Evolutionary conservation across 805 yeast species (phyloP), one percentile per base, ranked within the genome.

Genomic region (Wickerhamiella qilinensis): DNA sequence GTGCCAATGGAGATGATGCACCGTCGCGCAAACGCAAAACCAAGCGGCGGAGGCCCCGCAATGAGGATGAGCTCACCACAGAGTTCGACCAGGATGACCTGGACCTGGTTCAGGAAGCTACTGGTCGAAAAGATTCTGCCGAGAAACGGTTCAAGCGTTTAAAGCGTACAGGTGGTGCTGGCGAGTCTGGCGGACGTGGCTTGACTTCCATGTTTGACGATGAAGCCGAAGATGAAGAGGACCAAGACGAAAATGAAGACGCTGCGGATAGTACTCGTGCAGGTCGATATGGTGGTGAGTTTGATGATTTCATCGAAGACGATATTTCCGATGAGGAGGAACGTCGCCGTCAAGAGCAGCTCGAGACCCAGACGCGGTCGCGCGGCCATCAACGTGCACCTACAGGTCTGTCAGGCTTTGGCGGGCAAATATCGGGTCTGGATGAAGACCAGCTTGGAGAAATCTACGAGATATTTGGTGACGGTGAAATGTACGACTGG

Each of bases 401-500:
- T 33, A 33, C 40, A 32, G 30, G 40, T 8, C 44, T 33, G 9
- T 38, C 40, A 20, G 46, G 47, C n/a, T 40, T 50, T 4, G 51
- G 55, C 18, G 37, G 46, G 18, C 47, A 51, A 18, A 50, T 60
- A 3, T 53, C 55, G 19, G 69, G 82, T 51, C 62, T 80, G 32
- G 94, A 91, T 50, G 77, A 91, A 39, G 97, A 91, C 51, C 82
- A 83, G 55, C 71, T 88, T 46, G 91, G 84, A 52, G 96, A 88
- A 58, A 71, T 91, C 54, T 85, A 76, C 52, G 98, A 91, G 56
- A 83, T 91, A 12, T 91, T 91, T 55, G 98, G 98, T 47, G 93
- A 85, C 57, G 98, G 98, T 37, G 85, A 77, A 46, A 96, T 88
- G 53, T 91, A 91, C 58, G 95, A 83, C 41, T 91, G 98, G 97